Base-by-base conservation (phyloP, 2,329 filamentous ascomycete species). In the Emergomyces orientalis region DNA sequence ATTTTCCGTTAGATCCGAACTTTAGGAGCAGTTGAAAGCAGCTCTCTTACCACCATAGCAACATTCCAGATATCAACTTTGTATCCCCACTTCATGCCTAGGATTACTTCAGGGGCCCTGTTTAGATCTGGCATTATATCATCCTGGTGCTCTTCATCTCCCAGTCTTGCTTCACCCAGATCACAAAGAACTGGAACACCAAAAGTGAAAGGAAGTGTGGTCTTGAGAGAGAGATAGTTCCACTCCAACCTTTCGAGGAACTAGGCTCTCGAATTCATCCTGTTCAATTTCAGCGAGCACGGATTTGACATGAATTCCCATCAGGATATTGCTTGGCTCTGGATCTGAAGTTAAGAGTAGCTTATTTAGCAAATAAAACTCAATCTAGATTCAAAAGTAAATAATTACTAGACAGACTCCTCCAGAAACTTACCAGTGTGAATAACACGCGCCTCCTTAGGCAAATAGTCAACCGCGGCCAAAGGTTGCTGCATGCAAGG, bases 331-430 rank as follows among this genome's bases (percentile, higher is more conserved):
- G 39, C 67, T 69, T 6, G 68, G 67, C 59, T 72, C 69, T 9
- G 75, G 64, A 64, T 75, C 71, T 75, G 43, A 37, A 27, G 17
- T n/a, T n/a, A n/a, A n/a, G n/a, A n/a, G n/a, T n/a, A n/a, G n/a
- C n/a, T n/a, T n/a, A n/a, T n/a, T n/a, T n/a, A n/a, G n/a, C n/a
- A n/a, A n/a, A 25, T 19, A 62, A 59, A 14, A 2, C 41, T 43
- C 34, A 37, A n/a, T n/a, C n/a, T n/a, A n/a, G n/a, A n/a, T n/a
- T n/a, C n/a, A n/a, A n/a, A n/a, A n/a, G n/a, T n/a, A n/a, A n/a
- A n/a, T n/a, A n/a, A n/a, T n/a, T n/a, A n/a, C n/a, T n/a, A n/a
- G n/a, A n/a, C n/a, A n/a, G n/a, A n/a, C n/a, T n/a, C n/a, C n/a
- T 7, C 32, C 32, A 47, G 57, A 62, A 22, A 52, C 19, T 27